These are phyloP conservation scores for Solanum hybrid DNA, from an alignment of 305 asterid species.

Conservation along the genomic window DNA sequence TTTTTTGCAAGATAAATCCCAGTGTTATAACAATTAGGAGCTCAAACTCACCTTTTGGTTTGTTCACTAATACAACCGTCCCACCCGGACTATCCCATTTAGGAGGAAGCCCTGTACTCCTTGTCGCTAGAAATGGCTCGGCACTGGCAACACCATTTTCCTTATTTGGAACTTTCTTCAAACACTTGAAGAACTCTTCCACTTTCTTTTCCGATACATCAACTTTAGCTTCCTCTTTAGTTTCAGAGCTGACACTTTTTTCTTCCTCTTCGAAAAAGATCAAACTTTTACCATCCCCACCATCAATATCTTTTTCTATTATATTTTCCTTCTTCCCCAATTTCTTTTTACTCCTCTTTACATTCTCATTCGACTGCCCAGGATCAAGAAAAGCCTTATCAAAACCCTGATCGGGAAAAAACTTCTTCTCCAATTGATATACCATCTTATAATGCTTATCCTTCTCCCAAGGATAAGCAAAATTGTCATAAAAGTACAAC, in stretches of 20 bases:
- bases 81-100: conserved; percentile 88
- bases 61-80: conserved; percentile 78
- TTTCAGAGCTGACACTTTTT: conserved; percentile 4
- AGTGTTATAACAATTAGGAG: not conserved
- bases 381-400: conserved; percentile 89
- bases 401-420: conserved; percentile 80
- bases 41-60: conserved; percentile 71
- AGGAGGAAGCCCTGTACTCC: conserved; percentile 79
- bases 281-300: conserved; percentile 31
- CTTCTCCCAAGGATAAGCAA: conserved; percentile 93
- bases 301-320: conserved; percentile 6
- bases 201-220: conserved; percentile 81
- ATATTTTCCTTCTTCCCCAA: conserved; percentile 7
- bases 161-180: conserved; percentile 76
- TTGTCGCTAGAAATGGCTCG: conserved; percentile 68
- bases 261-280: conserved; percentile 60
- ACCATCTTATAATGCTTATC: conserved; percentile 94
- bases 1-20: not conserved
- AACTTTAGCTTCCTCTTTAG: conserved; percentile 21
- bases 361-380: conserved; percentile 32
- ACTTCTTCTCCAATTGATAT: conserved; percentile 95
- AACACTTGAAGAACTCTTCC: conserved; percentile 86
- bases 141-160: conserved; percentile 19
- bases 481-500: conserved; percentile 69
- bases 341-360: conserved; percentile 28